Evolutionary conservation across 352 stramenopile genomes (phyloP).

Genomic region (Pythium pyrilobum): DNA sequence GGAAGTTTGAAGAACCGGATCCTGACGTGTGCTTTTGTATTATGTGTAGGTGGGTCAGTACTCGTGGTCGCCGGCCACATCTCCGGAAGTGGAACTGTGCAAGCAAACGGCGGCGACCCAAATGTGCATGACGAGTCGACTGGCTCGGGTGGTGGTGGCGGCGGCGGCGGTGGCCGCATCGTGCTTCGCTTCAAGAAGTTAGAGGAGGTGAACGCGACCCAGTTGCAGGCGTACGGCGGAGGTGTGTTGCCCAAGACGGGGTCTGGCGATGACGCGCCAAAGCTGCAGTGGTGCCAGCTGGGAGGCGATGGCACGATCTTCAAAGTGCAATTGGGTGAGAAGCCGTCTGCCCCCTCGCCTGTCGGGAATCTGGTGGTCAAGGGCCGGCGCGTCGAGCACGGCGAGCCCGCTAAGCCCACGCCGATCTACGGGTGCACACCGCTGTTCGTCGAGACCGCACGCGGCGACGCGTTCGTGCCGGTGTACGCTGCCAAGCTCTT

Average conservation of each 20-base stretch:
- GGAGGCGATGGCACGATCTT: constrained; percentile 75
- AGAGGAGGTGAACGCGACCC: constrained; percentile 10
- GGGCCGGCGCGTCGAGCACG: constrained; percentile 41
- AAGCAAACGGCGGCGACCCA: constrained; percentile 19
- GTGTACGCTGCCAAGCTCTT: constrained; percentile 53
- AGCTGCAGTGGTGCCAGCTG: constrained; percentile 72
- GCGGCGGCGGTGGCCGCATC: constrained; percentile 24
- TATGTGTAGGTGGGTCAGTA: constrained; percentile 15
- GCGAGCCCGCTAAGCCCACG: constrained; percentile 47
- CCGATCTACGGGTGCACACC: constrained; percentile 75
- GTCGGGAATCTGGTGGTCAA: constrained; percentile 55
- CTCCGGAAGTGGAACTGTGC: constrained; percentile 4
- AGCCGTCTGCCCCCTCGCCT: background rate
- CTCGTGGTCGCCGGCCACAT: constrained; percentile 9
- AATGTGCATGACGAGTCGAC: constrained; percentile 3
- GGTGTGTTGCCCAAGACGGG: background rate
- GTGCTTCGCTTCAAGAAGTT: constrained; percentile 13
- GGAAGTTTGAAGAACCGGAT: too few species aligned
- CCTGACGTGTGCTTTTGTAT: background rate
- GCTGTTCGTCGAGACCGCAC: constrained; percentile 50
- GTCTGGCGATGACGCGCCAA: background rate
- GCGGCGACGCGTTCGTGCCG: constrained; percentile 48
- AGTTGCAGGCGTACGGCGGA: constrained; percentile 23
- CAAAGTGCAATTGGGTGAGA: constrained; percentile 20
- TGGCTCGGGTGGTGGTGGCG: constrained; percentile 15